Base-by-base conservation (phyloP, 164 flowering plant genomes). In the Euptelea pleiosperma region DNA sequence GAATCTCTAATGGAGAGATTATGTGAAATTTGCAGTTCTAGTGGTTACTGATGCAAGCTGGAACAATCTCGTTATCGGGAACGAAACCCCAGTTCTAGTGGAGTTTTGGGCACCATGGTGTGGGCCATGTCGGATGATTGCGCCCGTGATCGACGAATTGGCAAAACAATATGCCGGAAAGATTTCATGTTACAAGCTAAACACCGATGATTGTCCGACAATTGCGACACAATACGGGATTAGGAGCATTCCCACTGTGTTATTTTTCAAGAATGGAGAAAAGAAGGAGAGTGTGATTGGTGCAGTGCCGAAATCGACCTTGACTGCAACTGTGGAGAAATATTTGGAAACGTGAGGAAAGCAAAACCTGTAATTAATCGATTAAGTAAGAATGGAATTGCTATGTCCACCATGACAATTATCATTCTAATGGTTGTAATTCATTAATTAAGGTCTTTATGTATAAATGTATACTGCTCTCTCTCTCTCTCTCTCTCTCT, bases 51-150 rank as follows among this genome's bases (percentile, higher is more conserved):
- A 81, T 36, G 36, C 75, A 35, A 75, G 58, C 67, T 88, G 96
- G 96, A 57, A 72, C 2, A 54, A 50, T 0, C 66, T 57, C 8
- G 92, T 88, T 6, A 53, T 85, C 0, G 72, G 39, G 12, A 75
- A 71, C 33, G 65, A 71, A 24, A 72, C 7, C 7, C 89, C 86
- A 3, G 89, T 77, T 3, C 70, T 87, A 29, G 89, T 87, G 21
- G 91, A 88, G 62, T 88, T 88, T 46, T 88, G 91, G 91, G 96
- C 96, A 28, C 89, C 91, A n/a, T 88, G 96, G 91, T 88, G 96
- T 46, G 96, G 91, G n/a, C 96, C 96, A 2, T 88, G 96, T 45
- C 46, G 85, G 60, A 84, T 88, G 84, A 84, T 88, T 26, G 82
- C 79, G 0, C 88, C 91, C 0, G 81, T 78, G 44, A 73, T 88